phyloP scores from a whole-genome alignment of 805 yeast genomes.

The Kluyveromyces nonfermentans region DNA sequence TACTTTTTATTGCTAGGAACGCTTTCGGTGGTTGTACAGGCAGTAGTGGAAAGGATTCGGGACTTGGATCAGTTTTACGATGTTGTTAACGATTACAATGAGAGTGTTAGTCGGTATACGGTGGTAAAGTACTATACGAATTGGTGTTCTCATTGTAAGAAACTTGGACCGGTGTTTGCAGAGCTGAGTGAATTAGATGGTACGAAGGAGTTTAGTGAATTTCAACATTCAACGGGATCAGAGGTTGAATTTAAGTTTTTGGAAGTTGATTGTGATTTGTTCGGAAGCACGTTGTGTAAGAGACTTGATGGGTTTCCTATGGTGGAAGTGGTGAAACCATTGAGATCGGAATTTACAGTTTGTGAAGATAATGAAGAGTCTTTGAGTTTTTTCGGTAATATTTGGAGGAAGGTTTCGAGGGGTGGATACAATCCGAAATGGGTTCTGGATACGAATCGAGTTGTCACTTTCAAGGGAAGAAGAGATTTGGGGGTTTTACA shows the following conservation, averaged over 20 bases:
- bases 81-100: constrained; percentile 14
- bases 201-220: constrained; percentile 9
- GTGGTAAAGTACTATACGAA: constrained; percentile 43
- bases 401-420: constrained; percentile 1
- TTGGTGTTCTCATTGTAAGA: constrained; percentile 66
- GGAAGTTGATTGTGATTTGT: constrained; percentile 28
- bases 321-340: constrained; percentile 44
- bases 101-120: constrained; percentile 14
- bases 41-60: constrained; percentile 8
- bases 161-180: constrained; percentile 45
- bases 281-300: constrained; percentile 24
- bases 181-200: constrained; percentile 35
- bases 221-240: constrained; percentile 6
- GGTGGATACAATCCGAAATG: constrained; percentile 12
- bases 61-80: constrained; percentile 24
- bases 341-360: constrained; percentile 4
- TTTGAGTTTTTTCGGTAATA: constrained; percentile 2
- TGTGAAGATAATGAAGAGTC: neutral
- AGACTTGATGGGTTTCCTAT: constrained; percentile 53
- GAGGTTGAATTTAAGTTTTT: constrained; percentile 17
- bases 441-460: constrained; percentile 28
- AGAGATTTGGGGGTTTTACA: constrained; percentile 41
- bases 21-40: neutral
- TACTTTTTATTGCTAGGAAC: neutral
- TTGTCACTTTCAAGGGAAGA: constrained; percentile 48